These are phyloP conservation scores for Mallotus nudiflorus DNA, from an alignment of 345 rosid species.

Conservation along the genomic window DNA sequence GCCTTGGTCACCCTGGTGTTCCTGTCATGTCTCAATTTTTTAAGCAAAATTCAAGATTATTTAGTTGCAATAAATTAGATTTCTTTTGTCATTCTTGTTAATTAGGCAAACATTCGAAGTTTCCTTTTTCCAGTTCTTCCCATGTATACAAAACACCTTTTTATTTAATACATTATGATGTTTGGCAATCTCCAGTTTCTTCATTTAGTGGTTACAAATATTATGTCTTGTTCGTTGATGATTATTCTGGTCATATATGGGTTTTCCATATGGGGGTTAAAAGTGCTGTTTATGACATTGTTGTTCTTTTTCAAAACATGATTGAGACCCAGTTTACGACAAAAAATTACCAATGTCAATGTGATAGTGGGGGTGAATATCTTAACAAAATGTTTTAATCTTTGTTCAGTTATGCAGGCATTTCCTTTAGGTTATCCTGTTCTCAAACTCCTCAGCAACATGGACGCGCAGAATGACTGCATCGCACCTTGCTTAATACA, in stretches of 20 bases:
- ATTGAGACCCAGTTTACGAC: neutral
- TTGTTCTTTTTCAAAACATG: neutral
- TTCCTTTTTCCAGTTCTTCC: neutral
- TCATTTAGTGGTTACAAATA: neutral
- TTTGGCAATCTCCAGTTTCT: neutral
- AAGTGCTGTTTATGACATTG: neutral
- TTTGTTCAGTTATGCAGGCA: neutral
- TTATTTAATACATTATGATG: neutral
- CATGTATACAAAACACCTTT: neutral
- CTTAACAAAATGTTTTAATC: neutral
- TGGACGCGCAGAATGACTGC: neutral
- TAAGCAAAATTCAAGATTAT: neutral
- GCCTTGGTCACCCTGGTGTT: neutral
- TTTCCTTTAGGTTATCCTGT: neutral
- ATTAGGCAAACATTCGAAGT: neutral
- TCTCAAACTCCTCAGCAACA: neutral
- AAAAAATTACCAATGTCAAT: neutral
- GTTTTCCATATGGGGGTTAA: neutral
- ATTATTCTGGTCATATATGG: neutral
- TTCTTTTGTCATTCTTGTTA: neutral
- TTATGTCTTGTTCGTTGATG: neutral
- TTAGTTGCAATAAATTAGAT: neutral
- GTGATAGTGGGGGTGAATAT: neutral
- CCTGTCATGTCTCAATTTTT: neutral
- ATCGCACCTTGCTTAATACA: neutral